Evolutionary conservation across 2,329 filamentous ascomycete species (phyloP).

Genomic region (Thelonectria discophora): DNA sequence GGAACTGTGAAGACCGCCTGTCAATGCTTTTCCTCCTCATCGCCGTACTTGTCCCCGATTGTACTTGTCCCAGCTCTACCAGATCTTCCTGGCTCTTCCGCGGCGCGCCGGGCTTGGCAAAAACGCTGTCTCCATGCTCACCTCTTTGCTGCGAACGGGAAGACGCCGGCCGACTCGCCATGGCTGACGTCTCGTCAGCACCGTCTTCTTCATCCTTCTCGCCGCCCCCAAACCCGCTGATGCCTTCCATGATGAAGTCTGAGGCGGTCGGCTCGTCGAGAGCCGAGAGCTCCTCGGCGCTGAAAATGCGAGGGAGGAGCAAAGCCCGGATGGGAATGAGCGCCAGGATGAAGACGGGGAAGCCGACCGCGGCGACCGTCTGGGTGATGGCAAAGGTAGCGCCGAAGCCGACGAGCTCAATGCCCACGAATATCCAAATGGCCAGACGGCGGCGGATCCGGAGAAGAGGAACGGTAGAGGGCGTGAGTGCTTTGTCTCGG

Average conservation of each 20-base stretch:
- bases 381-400: slow-evolving; percentile 86
- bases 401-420: slow-evolving; percentile 76
- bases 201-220: slow-evolving; percentile 33
- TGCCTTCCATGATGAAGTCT: slow-evolving; percentile 78
- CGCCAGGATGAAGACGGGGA: slow-evolving; percentile 76
- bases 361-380: slow-evolving; percentile 83
- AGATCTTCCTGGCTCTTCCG: slow-evolving; percentile 48
- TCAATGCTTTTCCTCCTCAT: slow-evolving; percentile 43
- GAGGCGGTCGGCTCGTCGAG: slow-evolving; percentile 81
- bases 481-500: slow-evolving; percentile 71
- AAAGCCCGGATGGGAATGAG: slow-evolving; percentile 73
- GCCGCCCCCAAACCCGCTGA: slow-evolving; percentile 69
- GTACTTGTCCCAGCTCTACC: slow-evolving; percentile 46
- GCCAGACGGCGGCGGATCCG: slow-evolving; percentile 67
- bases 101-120: slow-evolving; percentile 40
- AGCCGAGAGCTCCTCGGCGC: slow-evolving; percentile 64
- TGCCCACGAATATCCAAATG: slow-evolving; percentile 75
- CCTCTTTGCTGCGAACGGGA: slow-evolving; percentile 20
- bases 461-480: slow-evolving; percentile 65
- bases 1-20: slow-evolving; percentile 27
- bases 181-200: slow-evolving; percentile 32
- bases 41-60: slow-evolving; percentile 43
- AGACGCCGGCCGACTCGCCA: slow-evolving; percentile 14
- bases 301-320: slow-evolving; percentile 70
- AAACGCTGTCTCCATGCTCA: slow-evolving; percentile 37